Percentiles rank a stretch among this genome's conserved stretches.
phyloP scores from a whole-genome alignment of 305 asterid species.

The Plantago coronopus region DNA sequence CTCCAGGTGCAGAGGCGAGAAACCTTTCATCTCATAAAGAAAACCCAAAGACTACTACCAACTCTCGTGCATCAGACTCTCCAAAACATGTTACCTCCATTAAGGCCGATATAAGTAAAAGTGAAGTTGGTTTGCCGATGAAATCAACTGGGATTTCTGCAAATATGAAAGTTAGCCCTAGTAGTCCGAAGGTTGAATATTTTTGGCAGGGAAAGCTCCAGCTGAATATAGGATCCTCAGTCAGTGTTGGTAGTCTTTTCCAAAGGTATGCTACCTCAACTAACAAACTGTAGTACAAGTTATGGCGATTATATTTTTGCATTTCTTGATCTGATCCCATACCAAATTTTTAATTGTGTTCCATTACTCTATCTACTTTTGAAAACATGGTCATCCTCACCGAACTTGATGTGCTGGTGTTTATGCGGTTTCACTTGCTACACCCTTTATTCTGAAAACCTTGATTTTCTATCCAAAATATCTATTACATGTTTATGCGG shows the following conservation, averaged over 20 bases:
- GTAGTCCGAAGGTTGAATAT: slow-evolving; percentile 32
- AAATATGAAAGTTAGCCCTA: slow-evolving; percentile 27
- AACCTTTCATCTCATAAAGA: slow-evolving; percentile 32
- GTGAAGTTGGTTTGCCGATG: slow-evolving; percentile 17
- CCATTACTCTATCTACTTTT: background rate
- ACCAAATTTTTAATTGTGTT: background rate
- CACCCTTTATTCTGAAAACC: too few species aligned
- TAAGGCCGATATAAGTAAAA: slow-evolving; percentile 35
- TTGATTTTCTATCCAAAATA: too few species aligned
- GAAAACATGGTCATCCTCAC: background rate
- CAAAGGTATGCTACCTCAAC: slow-evolving; percentile 51
- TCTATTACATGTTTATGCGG: too few species aligned
- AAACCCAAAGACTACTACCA: slow-evolving; percentile 32
- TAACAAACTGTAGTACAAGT: background rate
- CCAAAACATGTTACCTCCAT: slow-evolving; percentile 36
- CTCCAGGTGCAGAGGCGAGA: slow-evolving; percentile 40
- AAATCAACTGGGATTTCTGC: slow-evolving; percentile 34
- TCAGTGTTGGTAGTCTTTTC: slow-evolving; percentile 55
- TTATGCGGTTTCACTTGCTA: background rate
- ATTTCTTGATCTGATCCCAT: background rate
- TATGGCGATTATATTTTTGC: background rate
- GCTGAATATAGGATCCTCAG: slow-evolving; percentile 53
- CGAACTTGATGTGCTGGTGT: background rate
- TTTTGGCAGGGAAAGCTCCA: slow-evolving; percentile 80
- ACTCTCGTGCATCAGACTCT: slow-evolving; percentile 34